A percentile compares a stretch with the other conserved stretches of the same genome.
Evolutionary conservation across 2,329 filamentous ascomycete species (phyloP).

Genomic region (Talaromyces sp.): DNA sequence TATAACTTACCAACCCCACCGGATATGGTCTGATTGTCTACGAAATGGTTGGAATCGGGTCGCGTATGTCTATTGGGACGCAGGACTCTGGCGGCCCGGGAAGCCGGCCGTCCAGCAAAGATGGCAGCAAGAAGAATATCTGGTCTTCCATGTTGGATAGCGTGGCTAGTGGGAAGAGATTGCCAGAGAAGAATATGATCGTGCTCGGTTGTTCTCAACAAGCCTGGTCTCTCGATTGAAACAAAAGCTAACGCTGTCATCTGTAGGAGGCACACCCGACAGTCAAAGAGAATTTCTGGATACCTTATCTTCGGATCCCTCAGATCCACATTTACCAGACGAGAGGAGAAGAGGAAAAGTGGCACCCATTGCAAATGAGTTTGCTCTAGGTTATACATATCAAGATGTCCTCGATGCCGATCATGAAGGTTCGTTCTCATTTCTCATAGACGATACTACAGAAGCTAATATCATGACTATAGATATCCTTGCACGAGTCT

Average conservation of each 20-base stretch:
- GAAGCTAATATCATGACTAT: slow-evolving; percentile 6
- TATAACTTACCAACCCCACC: slow-evolving; percentile 13
- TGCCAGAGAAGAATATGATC: slow-evolving; percentile 88
- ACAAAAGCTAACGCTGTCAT: neutral
- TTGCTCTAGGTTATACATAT: slow-evolving; percentile 91
- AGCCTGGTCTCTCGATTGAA: neutral
- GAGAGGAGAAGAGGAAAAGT: slow-evolving; percentile 54
- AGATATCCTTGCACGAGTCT: slow-evolving; percentile 89
- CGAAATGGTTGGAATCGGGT: slow-evolving; percentile 36
- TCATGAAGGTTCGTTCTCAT: slow-evolving; percentile 66
- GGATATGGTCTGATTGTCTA: slow-evolving; percentile 36
- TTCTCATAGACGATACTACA: no score
- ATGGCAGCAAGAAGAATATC: slow-evolving; percentile 73
- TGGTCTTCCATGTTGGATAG: slow-evolving; percentile 92
- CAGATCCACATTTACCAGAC: slow-evolving; percentile 39
- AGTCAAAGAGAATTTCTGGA: slow-evolving; percentile 82
- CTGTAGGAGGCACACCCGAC: slow-evolving; percentile 71
- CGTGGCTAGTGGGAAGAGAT: slow-evolving; percentile 81
- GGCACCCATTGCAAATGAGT: slow-evolving; percentile 83
- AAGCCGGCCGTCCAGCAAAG: slow-evolving; percentile 54
- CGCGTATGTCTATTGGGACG: slow-evolving; percentile 38
- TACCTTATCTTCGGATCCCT: slow-evolving; percentile 44
- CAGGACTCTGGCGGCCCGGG: slow-evolving; percentile 33
- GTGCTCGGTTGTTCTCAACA: slow-evolving; percentile 63
- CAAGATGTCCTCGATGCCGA: slow-evolving; percentile 91